These are phyloP conservation scores for Themeda triandra DNA, from an alignment of 176 grass and related monocot species.

Conservation along the genomic window DNA sequence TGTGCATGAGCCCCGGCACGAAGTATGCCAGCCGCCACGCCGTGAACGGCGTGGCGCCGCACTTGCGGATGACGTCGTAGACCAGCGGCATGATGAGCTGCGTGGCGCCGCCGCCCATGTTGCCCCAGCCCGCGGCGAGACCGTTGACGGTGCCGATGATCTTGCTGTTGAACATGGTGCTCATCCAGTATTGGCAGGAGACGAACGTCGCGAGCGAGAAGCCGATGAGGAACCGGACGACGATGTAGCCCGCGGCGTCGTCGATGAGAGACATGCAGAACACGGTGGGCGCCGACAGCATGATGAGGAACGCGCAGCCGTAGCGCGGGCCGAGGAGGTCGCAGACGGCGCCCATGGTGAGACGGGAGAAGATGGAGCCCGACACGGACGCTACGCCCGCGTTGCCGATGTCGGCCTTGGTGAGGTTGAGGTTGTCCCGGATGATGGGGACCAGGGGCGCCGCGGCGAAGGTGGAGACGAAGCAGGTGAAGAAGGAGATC, in stretches of 20 bases:
- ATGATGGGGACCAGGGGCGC: conserved; percentile 62
- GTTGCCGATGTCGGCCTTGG: conserved; percentile 78
- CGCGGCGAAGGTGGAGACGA: conserved; percentile 86
- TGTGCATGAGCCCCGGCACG: conserved; percentile 53
- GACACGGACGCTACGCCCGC: conserved; percentile 85
- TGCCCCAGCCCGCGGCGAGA: conserved; percentile 62
- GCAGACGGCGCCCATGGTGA: conserved; percentile 79
- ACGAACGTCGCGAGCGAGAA: conserved; percentile 84
- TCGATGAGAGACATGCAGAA: conserved; percentile 79
- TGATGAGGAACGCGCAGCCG: conserved; percentile 77
- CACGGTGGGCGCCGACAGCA: conserved; percentile 66
- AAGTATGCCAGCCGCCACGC: conserved; percentile 84
- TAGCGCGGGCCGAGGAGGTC: conserved; percentile 76
- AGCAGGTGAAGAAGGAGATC: conserved; percentile 94
- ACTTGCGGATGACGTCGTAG: conserved; percentile 59
- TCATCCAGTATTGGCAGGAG: conserved; percentile 91
- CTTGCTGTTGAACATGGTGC: conserved; percentile 93
- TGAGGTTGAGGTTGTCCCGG: conserved; percentile 68
- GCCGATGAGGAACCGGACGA: conserved; percentile 67
- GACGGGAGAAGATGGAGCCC: conserved; percentile 81
- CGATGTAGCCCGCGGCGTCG: conserved; percentile 46
- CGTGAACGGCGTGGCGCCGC: conserved; percentile 46
- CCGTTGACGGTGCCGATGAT: conserved; percentile 74
- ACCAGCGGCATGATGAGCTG: conserved; percentile 92
- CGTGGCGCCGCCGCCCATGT: conserved; percentile 92